Conservation (phyloP, 2,329 filamentous ascomycete species). For the Cytospora mali region DNA sequence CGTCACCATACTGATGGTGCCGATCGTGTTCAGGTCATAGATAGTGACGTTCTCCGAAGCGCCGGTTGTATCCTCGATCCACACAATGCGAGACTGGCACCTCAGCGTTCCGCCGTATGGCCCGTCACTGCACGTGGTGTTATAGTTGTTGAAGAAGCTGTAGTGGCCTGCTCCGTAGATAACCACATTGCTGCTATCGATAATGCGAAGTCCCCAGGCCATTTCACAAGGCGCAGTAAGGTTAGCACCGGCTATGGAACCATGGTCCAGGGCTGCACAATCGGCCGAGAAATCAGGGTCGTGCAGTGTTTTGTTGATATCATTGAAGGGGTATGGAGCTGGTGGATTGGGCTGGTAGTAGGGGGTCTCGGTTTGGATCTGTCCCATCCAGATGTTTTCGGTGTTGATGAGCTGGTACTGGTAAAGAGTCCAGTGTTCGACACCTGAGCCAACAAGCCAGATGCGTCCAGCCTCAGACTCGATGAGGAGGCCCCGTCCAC, state of each 20-base stretch:
- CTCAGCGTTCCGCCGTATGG: constrained; percentile 38
- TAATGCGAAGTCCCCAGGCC: constrained; percentile 67
- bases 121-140: constrained; percentile 47
- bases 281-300: constrained; percentile 55
- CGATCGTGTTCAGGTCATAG: constrained; percentile 48
- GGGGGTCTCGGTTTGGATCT: constrained; percentile 70
- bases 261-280: constrained; percentile 36
- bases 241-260: constrained; percentile 18
- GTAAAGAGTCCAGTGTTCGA: constrained; percentile 68
- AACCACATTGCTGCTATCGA: constrained; percentile 56
- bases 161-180: constrained; percentile 67
- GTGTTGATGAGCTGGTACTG: constrained; percentile 68
- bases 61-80: constrained; percentile 24
- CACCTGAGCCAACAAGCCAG: constrained; percentile 67
- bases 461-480: constrained; percentile 47
- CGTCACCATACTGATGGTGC: constrained; percentile 43
- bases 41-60: constrained; percentile 34
- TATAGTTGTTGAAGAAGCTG: constrained; percentile 69
- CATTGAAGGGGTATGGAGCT: constrained; percentile 58
- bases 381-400: constrained; percentile 62
- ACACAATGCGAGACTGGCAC: constrained; percentile 50
- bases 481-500: constrained; percentile 51
- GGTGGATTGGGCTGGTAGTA: constrained; percentile 70
- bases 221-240: constrained; percentile 49
- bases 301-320: constrained; percentile 40